Evolutionary conservation across 495 filamentous ascomycete species (phyloP).

Genomic region (Daldinia bambusicola): DNA sequence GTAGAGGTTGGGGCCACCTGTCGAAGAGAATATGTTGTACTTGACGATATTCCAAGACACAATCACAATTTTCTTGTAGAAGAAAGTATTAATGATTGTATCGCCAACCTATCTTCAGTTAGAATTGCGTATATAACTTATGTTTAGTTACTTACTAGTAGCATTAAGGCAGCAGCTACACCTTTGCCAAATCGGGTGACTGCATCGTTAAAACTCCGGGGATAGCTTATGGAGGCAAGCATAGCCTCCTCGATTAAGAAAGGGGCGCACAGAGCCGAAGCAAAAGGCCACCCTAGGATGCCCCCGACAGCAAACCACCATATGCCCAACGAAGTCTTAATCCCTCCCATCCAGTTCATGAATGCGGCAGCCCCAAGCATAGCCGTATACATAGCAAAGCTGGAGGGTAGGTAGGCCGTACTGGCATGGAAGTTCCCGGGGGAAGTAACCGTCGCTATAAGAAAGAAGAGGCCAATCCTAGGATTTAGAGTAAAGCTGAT

Average conservation of each 20-base stretch:
- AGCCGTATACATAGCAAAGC: constrained; percentile 94
- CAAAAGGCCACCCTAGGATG: constrained; percentile 95
- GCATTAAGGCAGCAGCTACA: constrained; percentile 67
- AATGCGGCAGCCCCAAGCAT: constrained; percentile 90
- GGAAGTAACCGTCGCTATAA: constrained; percentile 77
- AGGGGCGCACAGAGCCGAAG: constrained; percentile 81
- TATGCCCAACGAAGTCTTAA: constrained; percentile 82
- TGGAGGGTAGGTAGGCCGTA: constrained; percentile 86
- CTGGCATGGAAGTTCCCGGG: constrained; percentile 95
- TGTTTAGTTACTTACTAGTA: constrained; percentile 69
- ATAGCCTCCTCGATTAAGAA: constrained; percentile 80
- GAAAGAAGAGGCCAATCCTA: constrained; percentile 83
- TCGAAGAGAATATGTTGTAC: constrained; percentile 90
- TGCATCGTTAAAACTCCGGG: constrained; percentile 65
- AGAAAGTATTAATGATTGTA: constrained; percentile 75
- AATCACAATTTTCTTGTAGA: constrained; percentile 79
- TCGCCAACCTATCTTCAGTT: constrained; percentile 54
- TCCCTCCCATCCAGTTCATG: constrained; percentile 81
- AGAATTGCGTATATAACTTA: constrained; percentile 1
- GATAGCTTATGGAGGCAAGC: constrained; percentile 66
- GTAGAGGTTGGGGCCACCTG: constrained; percentile 90
- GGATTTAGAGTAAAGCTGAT: constrained; percentile 79
- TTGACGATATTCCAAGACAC: constrained; percentile 93
- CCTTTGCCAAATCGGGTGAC: constrained; percentile 72
- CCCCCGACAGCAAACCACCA: constrained; percentile 93